Evolutionary conservation across 2,329 filamentous ascomycete genomes (phyloP), one percentile per base, ranked within the genome.

Genomic region (Ilyonectria sp.): DNA sequence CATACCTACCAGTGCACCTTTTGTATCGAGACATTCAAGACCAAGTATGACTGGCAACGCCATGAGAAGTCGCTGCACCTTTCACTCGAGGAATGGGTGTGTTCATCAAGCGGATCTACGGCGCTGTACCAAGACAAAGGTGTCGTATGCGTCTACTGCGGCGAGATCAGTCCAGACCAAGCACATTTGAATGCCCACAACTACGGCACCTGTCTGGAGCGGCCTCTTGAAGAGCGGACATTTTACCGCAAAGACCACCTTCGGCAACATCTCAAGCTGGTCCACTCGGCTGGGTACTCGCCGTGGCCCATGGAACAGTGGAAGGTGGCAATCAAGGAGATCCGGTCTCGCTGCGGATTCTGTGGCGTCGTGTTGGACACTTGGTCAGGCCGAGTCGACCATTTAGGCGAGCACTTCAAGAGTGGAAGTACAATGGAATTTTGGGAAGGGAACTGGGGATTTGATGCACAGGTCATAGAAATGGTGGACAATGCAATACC

Each of bases 41-140:
- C 79, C 1, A 82, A 82, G 50, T 79, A 83, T 63, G 81, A 83
- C 66, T 84, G 82, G 82, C 80, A 82, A 61, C 78, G 86, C 29
- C 86, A 88, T 69, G 86, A 88, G 69, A 82, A 81, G 43, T 79
- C 81, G 70, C 80, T 80, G 71, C 85, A 76, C 75, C 81, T 76
- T 72, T 85, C 79, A 46, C 83, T 83, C 1, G 81, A 79, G 77
- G 78, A 70, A 49, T 87, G 76, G 86, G 82, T 79, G 71, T 86
- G 78, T 49, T 76, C 75, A 6, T 80, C 79, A 82, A 82, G 7
- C 83, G 80, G n/a, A 65, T 66, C 11, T 65, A 69, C 35, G 5
- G 26, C 26, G 26, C 26, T 26, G 26, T 5, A 26, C 26, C 26
- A 26, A 6, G 26, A 26, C 6, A 26, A 26, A 26, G 26, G 26